A percentile compares a stretch with the other conserved stretches of the same genome.
Evolutionary conservation across 2,329 filamentous ascomycete species (phyloP).

Genomic region (Cladosporium cucumerinum): DNA sequence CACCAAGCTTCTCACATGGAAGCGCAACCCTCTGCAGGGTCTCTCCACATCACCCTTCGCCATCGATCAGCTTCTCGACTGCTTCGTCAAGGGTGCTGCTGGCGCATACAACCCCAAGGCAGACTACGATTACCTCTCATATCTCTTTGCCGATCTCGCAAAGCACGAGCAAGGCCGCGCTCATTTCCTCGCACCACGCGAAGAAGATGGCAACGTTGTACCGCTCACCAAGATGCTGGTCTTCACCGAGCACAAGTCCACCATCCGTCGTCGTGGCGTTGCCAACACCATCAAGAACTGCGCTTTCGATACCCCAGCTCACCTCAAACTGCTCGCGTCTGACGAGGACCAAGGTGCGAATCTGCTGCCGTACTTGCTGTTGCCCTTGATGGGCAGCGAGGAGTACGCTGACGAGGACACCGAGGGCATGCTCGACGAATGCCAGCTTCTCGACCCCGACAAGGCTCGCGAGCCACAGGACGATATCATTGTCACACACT

Average conservation of each 20-base stretch:
- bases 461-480: constrained; percentile 78
- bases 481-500: constrained; percentile 76
- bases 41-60: constrained; percentile 69
- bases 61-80: constrained; percentile 88
- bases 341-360: constrained; percentile 66
- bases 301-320: constrained; percentile 74
- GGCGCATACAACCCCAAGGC: constrained; percentile 79
- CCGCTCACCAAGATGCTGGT: constrained; percentile 89
- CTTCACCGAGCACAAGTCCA: constrained; percentile 85
- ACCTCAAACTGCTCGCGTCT: constrained; percentile 61
- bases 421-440: constrained; percentile 80
- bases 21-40: constrained; percentile 64
- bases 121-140: constrained; percentile 88
- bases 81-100: constrained; percentile 89
- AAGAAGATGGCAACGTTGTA: constrained; percentile 73
- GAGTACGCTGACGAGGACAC: constrained; percentile 85
- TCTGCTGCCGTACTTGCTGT: constrained; percentile 80
- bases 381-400: constrained; percentile 84
- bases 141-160: constrained; percentile 88
- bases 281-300: constrained; percentile 93
- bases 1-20: constrained; percentile 64
- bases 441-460: constrained; percentile 84
- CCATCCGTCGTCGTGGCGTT: constrained; percentile 86
- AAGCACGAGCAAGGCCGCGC: constrained; percentile 68
- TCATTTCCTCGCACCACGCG: constrained; percentile 54